A percentile compares a stretch with the other conserved stretches of the same genome.
Conservation (phyloP, 139 green algal genomes). For the Protoeuglena noctilucae region DNA sequence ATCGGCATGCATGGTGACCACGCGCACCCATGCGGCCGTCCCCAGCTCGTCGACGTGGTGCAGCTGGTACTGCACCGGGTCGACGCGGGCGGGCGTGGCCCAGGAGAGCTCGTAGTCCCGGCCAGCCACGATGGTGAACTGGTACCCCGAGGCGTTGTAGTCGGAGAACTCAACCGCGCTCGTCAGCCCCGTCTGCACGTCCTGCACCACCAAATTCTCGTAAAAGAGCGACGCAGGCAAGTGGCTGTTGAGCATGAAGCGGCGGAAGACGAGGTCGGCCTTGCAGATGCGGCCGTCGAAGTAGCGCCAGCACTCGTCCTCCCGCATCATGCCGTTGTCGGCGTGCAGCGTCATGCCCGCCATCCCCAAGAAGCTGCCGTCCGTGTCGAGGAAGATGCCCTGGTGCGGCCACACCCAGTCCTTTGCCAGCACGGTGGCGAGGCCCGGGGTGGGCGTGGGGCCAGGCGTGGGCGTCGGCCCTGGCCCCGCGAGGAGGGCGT, state of each 20-base stretch:
- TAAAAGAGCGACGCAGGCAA: slow-evolving; percentile 5
- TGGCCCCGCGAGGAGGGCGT: background rate
- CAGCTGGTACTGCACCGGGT: slow-evolving; percentile 9
- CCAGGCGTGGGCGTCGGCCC: background rate
- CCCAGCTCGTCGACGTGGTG: slow-evolving; percentile 18
- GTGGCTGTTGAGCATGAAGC: slow-evolving; percentile 28
- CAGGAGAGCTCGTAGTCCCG: slow-evolving; percentile 22
- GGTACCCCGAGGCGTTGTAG: slow-evolving; percentile 26
- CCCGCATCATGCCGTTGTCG: slow-evolving; percentile 14
- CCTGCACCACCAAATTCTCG: slow-evolving; percentile 4
- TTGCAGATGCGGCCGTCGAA: slow-evolving; percentile 13
- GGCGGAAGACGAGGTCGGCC: slow-evolving; percentile 14
- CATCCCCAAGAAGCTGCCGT: slow-evolving; percentile 22
- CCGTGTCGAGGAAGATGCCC: slow-evolving; percentile 28
- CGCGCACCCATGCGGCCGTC: slow-evolving; percentile 3
- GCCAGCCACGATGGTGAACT: slow-evolving; percentile 19
- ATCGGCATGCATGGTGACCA: too few species aligned
- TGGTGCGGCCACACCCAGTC: slow-evolving; percentile 16
- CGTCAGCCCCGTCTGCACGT: background rate
- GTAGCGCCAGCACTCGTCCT: slow-evolving; percentile 4
- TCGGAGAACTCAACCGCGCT: slow-evolving; percentile 13
- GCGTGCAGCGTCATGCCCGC: background rate
- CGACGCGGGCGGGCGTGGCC: slow-evolving; percentile 12
- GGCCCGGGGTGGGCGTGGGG: background rate
- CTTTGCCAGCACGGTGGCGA: too few species aligned